Evolutionary conservation across 768 basidiomycete species (phyloP).

Genomic region (Infundibulicybe gibba): DNA sequence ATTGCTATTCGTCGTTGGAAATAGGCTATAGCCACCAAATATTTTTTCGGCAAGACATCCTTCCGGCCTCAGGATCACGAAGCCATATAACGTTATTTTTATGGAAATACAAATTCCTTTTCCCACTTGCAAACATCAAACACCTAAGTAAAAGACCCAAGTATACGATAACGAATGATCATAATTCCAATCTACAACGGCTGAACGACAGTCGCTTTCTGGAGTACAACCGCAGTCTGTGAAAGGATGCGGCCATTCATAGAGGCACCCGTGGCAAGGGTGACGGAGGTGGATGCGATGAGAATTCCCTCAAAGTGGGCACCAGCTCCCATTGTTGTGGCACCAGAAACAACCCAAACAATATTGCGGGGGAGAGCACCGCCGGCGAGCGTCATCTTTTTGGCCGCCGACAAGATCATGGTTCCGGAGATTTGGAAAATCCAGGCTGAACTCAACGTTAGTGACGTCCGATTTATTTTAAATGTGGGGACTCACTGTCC

Average conservation of each 20-base stretch:
- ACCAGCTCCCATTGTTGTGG: slow-evolving; percentile 7
- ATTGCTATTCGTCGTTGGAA: no score
- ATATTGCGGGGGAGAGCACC: slow-evolving; percentile 16
- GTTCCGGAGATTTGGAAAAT: slow-evolving; percentile 16
- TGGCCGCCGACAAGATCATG: slow-evolving; percentile 2
- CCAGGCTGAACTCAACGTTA: slow-evolving; percentile 8
- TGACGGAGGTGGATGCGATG: slow-evolving; percentile 10
- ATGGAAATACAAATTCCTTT: no score
- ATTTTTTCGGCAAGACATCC: no score
- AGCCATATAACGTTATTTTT: no score
- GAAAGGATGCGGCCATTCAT: slow-evolving; percentile 15
- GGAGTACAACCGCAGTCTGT: slow-evolving; percentile 15
- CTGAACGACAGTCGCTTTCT: slow-evolving; percentile 5
- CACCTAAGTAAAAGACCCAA: no score
- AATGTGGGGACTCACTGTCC: slow-evolving; percentile 6
- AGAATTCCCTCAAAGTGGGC: slow-evolving; percentile 14
- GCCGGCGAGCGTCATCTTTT: slow-evolving; percentile 11
- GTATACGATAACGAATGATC: no score
- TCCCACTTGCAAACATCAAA: no score
- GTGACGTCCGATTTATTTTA: neutral
- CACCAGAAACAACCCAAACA: slow-evolving; percentile 14
- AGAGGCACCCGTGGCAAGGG: slow-evolving; percentile 10
- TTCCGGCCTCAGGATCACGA: no score
- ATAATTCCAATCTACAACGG: no score
- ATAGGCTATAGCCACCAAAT: no score